phyloP scores from a whole-genome alignment of 2,329 filamentous ascomycete genomes.

The Clarireedia sp. region DNA sequence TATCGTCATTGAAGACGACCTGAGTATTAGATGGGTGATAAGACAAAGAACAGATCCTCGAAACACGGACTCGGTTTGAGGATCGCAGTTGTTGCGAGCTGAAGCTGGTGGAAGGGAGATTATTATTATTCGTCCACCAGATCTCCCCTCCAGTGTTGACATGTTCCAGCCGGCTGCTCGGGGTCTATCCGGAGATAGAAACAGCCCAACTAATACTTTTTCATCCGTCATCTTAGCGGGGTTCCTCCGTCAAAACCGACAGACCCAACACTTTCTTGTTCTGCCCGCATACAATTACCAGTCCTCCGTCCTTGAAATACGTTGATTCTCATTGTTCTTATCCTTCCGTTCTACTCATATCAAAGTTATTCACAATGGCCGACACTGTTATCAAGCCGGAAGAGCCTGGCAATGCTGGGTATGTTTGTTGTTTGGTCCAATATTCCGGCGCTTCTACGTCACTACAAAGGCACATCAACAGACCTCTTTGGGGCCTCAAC shows the following conservation, averaged over 20 bases:
- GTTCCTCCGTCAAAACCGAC: background rate
- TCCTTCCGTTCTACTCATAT: background rate
- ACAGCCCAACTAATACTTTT: background rate
- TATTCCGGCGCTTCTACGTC: slow-evolving; percentile 22
- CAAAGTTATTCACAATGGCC: slow-evolving; percentile 33
- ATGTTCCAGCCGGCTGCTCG: background rate
- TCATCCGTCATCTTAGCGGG: background rate
- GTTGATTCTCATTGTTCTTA: background rate
- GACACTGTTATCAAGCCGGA: slow-evolving; percentile 43
- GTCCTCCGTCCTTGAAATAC: background rate
- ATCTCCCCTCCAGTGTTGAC: too few relatives aligned
- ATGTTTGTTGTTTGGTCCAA: slow-evolving; percentile 28
- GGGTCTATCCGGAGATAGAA: slow-evolving; percentile 6
- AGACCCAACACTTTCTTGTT: background rate
- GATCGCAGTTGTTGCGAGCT: background rate
- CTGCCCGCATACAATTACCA: background rate
- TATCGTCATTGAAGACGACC: too few relatives aligned
- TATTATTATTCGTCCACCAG: too few relatives aligned
- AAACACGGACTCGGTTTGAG: background rate
- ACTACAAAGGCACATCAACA: slow-evolving; percentile 13
- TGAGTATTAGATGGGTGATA: background rate
- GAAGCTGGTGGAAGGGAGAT: too few relatives aligned
- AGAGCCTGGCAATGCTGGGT: slow-evolving; percentile 43
- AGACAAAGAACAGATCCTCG: background rate
- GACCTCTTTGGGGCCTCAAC: slow-evolving; percentile 11